A percentile compares a stretch with the other conserved stretches of the same genome.
These are phyloP conservation scores for Abelmoschus esculentus DNA, from an alignment of 345 rosid genomes.

Conservation along the genomic window DNA sequence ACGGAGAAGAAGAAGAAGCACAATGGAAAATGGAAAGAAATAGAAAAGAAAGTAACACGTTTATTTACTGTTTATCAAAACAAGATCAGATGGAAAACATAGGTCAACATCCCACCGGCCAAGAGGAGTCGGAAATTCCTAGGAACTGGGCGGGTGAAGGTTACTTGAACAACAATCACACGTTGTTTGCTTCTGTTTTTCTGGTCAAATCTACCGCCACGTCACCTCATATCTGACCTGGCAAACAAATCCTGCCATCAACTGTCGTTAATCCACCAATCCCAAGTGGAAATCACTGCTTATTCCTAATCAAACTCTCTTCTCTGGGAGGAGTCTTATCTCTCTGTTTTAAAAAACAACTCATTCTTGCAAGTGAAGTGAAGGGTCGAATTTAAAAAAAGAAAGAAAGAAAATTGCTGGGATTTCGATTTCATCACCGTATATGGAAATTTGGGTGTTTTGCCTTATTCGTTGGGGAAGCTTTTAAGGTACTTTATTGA, in stretches of 20 bases:
- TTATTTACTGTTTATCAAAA: no score
- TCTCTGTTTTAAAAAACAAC: not conserved
- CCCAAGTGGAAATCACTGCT: no score
- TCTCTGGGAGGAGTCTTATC: not conserved
- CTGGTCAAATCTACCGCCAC: slow-evolving; percentile 25
- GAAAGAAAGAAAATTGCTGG: not conserved
- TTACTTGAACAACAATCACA: slow-evolving; percentile 23
- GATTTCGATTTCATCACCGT: not conserved
- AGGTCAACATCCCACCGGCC: no score
- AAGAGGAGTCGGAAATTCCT: not conserved
- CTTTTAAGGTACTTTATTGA: slow-evolving; percentile 20
- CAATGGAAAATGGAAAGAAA: not conserved
- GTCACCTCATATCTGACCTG: slow-evolving; percentile 32
- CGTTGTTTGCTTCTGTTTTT: slow-evolving; percentile 11
- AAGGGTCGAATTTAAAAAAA: not conserved
- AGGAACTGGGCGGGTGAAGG: not conserved
- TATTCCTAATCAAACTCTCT: not conserved
- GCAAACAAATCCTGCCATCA: not conserved
- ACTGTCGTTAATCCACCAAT: not conserved
- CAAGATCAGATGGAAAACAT: no score
- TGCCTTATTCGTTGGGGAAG: not conserved
- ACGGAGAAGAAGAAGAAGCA: not conserved
- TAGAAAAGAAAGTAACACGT: not conserved
- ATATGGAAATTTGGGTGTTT: not conserved
- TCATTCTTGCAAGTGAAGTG: slow-evolving; percentile 14